A percentile compares a stretch with the other conserved stretches of the same genome.
Conservation (phyloP, 371 early-diverging fungal genomes). For the Mortierella sp. region DNA sequence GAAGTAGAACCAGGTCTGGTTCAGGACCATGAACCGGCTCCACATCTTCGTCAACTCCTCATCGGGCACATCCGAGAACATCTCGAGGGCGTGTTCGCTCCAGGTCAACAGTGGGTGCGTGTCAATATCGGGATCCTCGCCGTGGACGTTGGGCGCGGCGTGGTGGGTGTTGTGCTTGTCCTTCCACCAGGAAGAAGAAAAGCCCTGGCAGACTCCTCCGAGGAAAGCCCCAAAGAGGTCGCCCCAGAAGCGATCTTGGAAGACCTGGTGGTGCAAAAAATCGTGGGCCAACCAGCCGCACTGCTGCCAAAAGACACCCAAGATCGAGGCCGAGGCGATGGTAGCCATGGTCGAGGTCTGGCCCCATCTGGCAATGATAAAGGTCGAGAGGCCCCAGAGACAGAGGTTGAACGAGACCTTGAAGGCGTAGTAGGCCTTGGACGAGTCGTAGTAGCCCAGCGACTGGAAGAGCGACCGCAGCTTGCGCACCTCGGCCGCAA, state of each 20-base stretch:
- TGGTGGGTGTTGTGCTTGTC: conserved; percentile 95
- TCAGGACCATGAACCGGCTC: conserved; percentile 78
- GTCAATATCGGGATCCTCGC: conserved; percentile 90
- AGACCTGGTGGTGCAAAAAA: conserved; percentile 89
- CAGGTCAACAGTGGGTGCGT: conserved; percentile 88
- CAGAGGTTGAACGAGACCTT: conserved; percentile 72
- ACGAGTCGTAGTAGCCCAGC: conserved; percentile 79
- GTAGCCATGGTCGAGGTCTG: conserved; percentile 61
- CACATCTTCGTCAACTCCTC: conserved; percentile 65
- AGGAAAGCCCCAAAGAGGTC: conserved; percentile 77
- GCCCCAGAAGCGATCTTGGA: conserved; percentile 75
- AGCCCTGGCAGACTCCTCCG: conserved; percentile 87
- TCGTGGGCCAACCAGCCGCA: conserved; percentile 93
- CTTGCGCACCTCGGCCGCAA: conserved; percentile 71
- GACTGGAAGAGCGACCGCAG: conserved; percentile 69
- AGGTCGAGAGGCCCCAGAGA: conserved; percentile 66
- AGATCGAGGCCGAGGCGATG: conserved; percentile 67
- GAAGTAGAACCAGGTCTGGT: conserved; percentile 86
- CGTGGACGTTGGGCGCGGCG: conserved; percentile 86
- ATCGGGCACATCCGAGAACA: conserved; percentile 78
- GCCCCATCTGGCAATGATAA: conserved; percentile 67
- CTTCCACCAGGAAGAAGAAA: conserved; percentile 88
- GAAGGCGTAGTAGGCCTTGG: conserved; percentile 75
- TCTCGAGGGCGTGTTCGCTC: conserved; percentile 85
- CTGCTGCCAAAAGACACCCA: conserved; percentile 91